Conservation (phyloP, 176 grass and related monocot genomes). For the Triticum dicoccoides region DNA sequence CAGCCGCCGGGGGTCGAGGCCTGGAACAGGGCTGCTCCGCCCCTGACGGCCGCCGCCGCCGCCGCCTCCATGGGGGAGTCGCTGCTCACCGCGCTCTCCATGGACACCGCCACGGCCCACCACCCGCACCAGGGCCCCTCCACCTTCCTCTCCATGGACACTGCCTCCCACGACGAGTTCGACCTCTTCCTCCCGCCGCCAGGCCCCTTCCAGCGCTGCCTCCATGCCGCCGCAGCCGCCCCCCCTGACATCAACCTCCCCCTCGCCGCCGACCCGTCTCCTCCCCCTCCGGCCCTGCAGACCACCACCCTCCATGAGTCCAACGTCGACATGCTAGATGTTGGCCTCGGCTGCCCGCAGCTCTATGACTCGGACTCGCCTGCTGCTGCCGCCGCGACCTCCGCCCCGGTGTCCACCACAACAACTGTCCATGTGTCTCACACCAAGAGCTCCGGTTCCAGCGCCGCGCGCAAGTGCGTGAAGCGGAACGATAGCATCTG, state of each 20-base stretch:
- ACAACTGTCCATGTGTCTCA: conserved; percentile 39
- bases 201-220: conserved; percentile 56
- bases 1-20: conserved; percentile 36
- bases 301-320: conserved; percentile 34
- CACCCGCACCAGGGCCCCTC: conserved; percentile 77
- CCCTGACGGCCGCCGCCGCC: conserved; percentile 10
- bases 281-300: conserved; percentile 44
- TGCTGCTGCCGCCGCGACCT: neutral
- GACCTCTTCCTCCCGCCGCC: conserved; percentile 58
- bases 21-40: conserved; percentile 13
- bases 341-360: conserved; percentile 65
- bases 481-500: conserved; percentile 92
- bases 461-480: conserved; percentile 65
- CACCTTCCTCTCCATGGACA: conserved; percentile 98
- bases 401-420: neutral
- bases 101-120: conserved; percentile 74
- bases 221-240: conserved; percentile 50
- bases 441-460: conserved; percentile 47
- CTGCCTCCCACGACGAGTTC: conserved; percentile 61
- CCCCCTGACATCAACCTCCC: conserved; percentile 96
- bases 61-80: conserved; percentile 74
- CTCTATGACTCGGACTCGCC: conserved; percentile 65
- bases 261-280: conserved; percentile 64
- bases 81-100: conserved; percentile 91
- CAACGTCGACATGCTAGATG: conserved; percentile 76